phyloP scores from a whole-genome alignment of 2,329 filamentous ascomycete genomes.

The Helotiales sp. region DNA sequence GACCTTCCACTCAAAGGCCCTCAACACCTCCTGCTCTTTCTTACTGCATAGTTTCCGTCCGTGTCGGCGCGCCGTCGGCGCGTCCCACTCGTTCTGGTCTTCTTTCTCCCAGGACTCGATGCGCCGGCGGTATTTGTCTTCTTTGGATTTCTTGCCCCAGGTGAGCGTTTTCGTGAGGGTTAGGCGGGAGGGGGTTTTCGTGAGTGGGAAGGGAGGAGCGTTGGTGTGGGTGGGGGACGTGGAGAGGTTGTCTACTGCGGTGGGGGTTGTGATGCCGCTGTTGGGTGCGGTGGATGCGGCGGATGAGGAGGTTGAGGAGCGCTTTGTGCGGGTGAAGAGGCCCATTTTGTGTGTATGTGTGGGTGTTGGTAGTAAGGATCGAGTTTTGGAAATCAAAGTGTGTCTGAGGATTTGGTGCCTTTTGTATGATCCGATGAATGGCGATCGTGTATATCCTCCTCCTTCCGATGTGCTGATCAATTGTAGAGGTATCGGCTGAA shows the following conservation, averaged over 20 bases:
- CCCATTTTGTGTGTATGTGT: constrained; percentile 1
- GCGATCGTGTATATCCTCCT: not conserved
- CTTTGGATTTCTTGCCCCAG: constrained; percentile 4
- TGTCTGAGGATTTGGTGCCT: not conserved
- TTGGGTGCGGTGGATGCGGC: constrained; percentile 8
- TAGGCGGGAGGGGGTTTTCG: constrained; percentile 10
- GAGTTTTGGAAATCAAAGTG: not conserved
- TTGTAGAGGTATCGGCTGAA: constrained; percentile 1
- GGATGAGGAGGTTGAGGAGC: constrained; percentile 14
- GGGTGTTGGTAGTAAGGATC: not conserved
- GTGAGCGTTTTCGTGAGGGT: constrained; percentile 25
- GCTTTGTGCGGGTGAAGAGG: constrained; percentile 5
- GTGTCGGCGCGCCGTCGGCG: constrained; percentile 9
- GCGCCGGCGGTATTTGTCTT: constrained; percentile 16
- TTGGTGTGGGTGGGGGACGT: not conserved
- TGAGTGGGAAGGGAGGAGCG: constrained; percentile 13
- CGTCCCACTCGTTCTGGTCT: constrained; percentile 30
- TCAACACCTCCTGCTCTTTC: constrained; percentile 30
- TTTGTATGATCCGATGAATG: not conserved
- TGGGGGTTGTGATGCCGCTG: constrained; percentile 8
- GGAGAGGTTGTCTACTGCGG: constrained; percentile 7
- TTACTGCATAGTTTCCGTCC: constrained; percentile 20
- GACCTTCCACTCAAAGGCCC: constrained; percentile 27
- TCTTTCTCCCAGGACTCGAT: constrained; percentile 31
- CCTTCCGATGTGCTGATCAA: not conserved